Evolutionary conservation across 306 rosid species (phyloP), one percentile per base, ranked within the genome.

Genomic region (Castanea sativa): DNA sequence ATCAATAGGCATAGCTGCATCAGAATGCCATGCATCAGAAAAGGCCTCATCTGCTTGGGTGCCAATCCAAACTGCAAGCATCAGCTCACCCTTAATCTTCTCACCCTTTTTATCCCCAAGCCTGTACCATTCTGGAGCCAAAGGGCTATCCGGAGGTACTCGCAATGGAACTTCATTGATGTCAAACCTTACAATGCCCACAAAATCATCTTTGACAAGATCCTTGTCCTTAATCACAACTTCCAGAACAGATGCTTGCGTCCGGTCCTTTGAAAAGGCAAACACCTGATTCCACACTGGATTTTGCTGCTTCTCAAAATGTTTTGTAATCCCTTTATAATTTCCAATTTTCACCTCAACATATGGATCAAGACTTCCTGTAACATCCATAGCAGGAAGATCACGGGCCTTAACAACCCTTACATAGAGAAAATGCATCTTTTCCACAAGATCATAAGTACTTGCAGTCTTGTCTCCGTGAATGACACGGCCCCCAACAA

Each of bases 21-120:
- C 93, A 43, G 94, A 93, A 81, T 91, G 92, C 98, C 98, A 94
- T 10, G 98, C 93, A 79, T 94, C 96, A 25, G 96, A 86, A 75
- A 94, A 94, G 0, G 98, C 89, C 74, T 94, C 97, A 65, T 94
- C 97, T 25, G 97, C 97, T 85, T 94, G 97, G 8, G 97, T 94
- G 14, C 98, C 98, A 79, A 94, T 84, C 97, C 97, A 92, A n/a
- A 94, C 93, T 20, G 96, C 97, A 23, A 92, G 90, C 98, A 94
- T 94, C 43, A 94, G 76, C 84, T 94, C 98, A 38, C 97, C 93
- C 70, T 91, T 89, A 60, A 86, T 76, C 85, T 91, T 94, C 41
- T 94, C 94, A 7, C 94, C 89, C 30, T 91, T 94, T 81, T 89
- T 89, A 72, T 92, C 93, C 68, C 78, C 88, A 16, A 94, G 90